These are phyloP conservation scores for Heliosperma pusillum DNA, from an alignment of 148 eudicot species.

Conservation along the genomic window DNA sequence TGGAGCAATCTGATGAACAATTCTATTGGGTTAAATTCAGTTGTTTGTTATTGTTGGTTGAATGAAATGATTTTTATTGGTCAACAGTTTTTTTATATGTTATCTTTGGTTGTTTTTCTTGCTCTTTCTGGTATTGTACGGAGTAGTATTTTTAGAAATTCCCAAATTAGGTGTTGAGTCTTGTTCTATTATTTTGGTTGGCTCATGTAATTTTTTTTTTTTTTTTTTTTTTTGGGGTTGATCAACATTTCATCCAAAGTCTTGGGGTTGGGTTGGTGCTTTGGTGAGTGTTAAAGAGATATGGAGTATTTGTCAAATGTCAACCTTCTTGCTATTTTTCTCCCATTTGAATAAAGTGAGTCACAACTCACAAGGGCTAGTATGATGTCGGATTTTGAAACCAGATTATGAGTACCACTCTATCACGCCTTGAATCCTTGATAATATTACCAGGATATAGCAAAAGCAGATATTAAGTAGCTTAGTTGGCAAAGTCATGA, in stretches of 20 bases:
- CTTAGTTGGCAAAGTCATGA: no score
- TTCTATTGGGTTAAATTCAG: no score
- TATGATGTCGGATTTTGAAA: not conserved
- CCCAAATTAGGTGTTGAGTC: constrained; percentile 23
- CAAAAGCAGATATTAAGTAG: no score
- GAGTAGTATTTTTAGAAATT: constrained; percentile 21
- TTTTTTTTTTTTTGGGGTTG: not conserved
- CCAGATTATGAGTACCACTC: no score
- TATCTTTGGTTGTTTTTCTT: constrained; percentile 11
- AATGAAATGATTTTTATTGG: not conserved
- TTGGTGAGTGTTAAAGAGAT: no score
- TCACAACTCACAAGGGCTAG: not conserved
- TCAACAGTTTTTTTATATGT: not conserved
- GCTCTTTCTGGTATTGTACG: constrained; percentile 13
- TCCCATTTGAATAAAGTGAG: no score
- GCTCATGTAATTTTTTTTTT: not conserved
- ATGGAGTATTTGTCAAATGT: constrained; percentile 16
- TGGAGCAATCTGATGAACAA: no score
- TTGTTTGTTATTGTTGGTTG: no score
- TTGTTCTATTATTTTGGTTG: constrained; percentile 11
- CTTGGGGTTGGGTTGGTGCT: not conserved
- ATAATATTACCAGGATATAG: no score
- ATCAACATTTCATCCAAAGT: not conserved
- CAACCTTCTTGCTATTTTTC: constrained; percentile 1
- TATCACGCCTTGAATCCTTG: no score